Evolutionary conservation across 441 rosid species (phyloP), one percentile per base, ranked within the genome.

Genomic region (Gossypium gossypioides): DNA sequence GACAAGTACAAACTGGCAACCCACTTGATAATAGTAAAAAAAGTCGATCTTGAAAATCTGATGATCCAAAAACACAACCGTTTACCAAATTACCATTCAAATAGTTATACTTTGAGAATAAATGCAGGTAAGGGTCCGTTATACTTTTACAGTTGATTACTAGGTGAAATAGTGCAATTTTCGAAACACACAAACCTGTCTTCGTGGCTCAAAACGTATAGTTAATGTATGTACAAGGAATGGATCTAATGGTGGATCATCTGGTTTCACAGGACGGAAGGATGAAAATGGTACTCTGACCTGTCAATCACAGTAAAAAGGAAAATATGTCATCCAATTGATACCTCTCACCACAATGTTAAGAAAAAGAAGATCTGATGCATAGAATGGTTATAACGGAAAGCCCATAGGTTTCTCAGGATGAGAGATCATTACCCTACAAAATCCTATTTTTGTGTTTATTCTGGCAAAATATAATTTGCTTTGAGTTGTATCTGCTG

Each of bases 271-370:
- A 22, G 99, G 90, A 71, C 97, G 96, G 73, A 94, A 88, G 73
- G 94, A 84, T 76, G 97, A 92, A 84, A 94, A 92, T 27, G 99
- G 94, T 50, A 90, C 87, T 79, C 99, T 89, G 77, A 89, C 97
- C 97, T 92, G 92, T 79, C 72, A 82, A 68, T 68, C 58, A 66
- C 52, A 59, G n/a, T 37, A 4, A 68, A 7, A 34, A n/a, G 40
- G 25, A 34, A 72, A 77, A 25, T 55, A 74, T 55, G 67, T 19
- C 62, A 64, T 60, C 46, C 21, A 70, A 57, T 67, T 54, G 6
- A 62, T 44, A 67, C 40, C 42, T 40, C 6, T 7, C 25, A 15
- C 27, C 46, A 61, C 67, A 60, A 59, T 51, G 22, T 56, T 52
- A 42, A 46, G 40, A 70, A 42, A 12, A 4, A 21, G 16, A 59